Base-by-base conservation (phyloP, 352 stramenopile genomes). In the Elongisporangium anandrum region DNA sequence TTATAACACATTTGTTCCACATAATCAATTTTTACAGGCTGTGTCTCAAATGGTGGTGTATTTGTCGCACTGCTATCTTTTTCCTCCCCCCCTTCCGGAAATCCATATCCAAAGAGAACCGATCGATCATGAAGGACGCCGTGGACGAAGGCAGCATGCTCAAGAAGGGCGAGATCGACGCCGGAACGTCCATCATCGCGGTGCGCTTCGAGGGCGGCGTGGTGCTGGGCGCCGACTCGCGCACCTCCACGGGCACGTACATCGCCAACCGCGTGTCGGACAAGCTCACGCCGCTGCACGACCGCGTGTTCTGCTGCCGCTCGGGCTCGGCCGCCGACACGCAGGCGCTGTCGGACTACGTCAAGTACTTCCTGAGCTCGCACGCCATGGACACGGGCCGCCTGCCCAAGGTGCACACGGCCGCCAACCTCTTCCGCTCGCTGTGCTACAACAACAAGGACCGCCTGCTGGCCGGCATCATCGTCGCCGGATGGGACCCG, bases 391-490 rank as follows among this genome's bases (percentile, higher is more conserved):
- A 94, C 52, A 53, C 98, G 12, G 97, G 97, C 7, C 81, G 92
- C 23, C 59, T 92, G 57, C 96, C 97, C 13, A 97, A 94, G 62
- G 97, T 99, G 39, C 97, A 98, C 72, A 98, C 96, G 21, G 97
- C 97, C n/a, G 95, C 97, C 20, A 98, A 98, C 73, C 75, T 99
- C 45, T 98, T 98, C 77, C 80, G 88, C 38, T 91, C 86, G 64
- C 82, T 99, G 54, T 98, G 95, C 75, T 99, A 99, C 79, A 83
- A 97, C 64, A 99, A 99, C 87, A 99, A 99, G 75, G 97, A 99
- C 74, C 84, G 92, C 24, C 64, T 95, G 67, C 80, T 95, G 54
- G 92, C 91, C 0, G 97, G 97, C 49, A 98, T 99, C 63, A 99
- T 99, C 75, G 92, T 99, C 47, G 97, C 94, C 13, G 97, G 97